These are phyloP conservation scores for Triadica sebifera DNA, from an alignment of 345 rosid genomes.

Conservation along the genomic window DNA sequence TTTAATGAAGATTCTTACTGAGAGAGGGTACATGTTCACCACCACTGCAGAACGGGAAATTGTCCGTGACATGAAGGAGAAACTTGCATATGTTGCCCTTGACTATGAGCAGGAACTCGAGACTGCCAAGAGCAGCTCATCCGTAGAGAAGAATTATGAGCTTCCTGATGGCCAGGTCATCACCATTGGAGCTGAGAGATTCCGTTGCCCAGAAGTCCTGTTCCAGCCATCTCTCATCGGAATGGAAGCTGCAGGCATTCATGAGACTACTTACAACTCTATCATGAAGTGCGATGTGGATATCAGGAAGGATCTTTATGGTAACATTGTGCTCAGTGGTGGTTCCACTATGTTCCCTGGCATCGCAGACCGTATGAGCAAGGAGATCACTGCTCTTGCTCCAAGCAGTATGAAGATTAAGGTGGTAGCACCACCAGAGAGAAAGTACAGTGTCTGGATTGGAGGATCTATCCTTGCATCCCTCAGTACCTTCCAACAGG, in stretches of 20 bases:
- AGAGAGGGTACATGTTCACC: conserved; percentile 34
- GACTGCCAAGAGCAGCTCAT: conserved; percentile 10
- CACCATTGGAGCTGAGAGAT: conserved; percentile 14
- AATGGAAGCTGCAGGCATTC: conserved; percentile 12
- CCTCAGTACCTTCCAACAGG: conserved; percentile 8
- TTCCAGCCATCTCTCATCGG: conserved; percentile 17
- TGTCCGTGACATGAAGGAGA: conserved; percentile 37
- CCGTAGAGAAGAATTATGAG: conserved; percentile 12
- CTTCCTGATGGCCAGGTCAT: conserved; percentile 15
- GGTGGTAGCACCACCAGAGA: conserved; percentile 12
- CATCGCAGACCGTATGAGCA: conserved; percentile 9
- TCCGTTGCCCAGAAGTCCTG: conserved; percentile 12
- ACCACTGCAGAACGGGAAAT: conserved; percentile 39
- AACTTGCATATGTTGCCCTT: conserved; percentile 31
- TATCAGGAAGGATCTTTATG: conserved; percentile 13
- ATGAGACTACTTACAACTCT: conserved; percentile 11
- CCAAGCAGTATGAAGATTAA: conserved; percentile 13
- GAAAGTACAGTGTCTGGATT: conserved; percentile 13
- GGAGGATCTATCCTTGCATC: conserved; percentile 13
- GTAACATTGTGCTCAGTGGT: conserved; percentile 14
- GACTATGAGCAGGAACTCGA: conserved; percentile 17
- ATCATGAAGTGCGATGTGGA: conserved; percentile 14
- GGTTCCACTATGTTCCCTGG: conserved; percentile 17
- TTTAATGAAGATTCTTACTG: conserved; percentile 13
- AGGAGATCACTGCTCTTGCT: conserved; percentile 11